Base-by-base conservation (phyloP, 768 basidiomycete genomes). In the Tricholoma terreum region DNA sequence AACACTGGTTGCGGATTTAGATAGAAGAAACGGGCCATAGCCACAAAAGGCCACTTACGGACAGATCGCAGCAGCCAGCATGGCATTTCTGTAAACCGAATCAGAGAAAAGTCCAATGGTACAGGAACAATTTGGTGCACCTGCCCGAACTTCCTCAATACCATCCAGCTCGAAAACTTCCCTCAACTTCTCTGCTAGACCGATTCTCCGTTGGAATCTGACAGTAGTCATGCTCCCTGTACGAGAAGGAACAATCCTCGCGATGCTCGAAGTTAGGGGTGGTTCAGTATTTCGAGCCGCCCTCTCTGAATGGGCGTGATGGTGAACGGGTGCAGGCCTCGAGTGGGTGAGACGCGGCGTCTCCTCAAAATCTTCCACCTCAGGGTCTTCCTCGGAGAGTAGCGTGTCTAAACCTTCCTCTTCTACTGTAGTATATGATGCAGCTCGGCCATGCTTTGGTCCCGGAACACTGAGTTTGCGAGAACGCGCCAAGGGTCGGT, bases 41-140 rank as follows among this genome's bases (percentile, higher is more conserved):
- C 24, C 50, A 30, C 11, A 35, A 12, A 6, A 14, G 55, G 22
- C 38, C 31, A 86, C 94, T 81, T 67, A 95, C 94, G 75, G 61
- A 95, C 85, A 50, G 91, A 93, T 51, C 93, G 85, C 56, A 98
- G 74, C 9, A 98, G 77, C 92, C 94, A 98, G 69, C 94, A 97
- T 1, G 92, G 89, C 84, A 96, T 87, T 77, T 97, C 94, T 86
- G 65, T 34, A 27, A 52, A 50, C 30, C 35, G n/a, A 45, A 49
- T 55, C 53, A 59, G 59, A 17, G 53, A 52, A 55, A 45, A n/a
- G n/a, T 40, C 8, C 5, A 54, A 19, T 42, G 54, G 31, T 19
- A 22, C 8, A 50, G 50, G 19, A 34, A 53, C 50, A 4, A 55
- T 30, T 48, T 42, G 12, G 74, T 83, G 57, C 60, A 90, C 90